Evolutionary conservation across 2,329 filamentous ascomycete species (phyloP).

Genomic region (Lachnellula subtilissima): DNA sequence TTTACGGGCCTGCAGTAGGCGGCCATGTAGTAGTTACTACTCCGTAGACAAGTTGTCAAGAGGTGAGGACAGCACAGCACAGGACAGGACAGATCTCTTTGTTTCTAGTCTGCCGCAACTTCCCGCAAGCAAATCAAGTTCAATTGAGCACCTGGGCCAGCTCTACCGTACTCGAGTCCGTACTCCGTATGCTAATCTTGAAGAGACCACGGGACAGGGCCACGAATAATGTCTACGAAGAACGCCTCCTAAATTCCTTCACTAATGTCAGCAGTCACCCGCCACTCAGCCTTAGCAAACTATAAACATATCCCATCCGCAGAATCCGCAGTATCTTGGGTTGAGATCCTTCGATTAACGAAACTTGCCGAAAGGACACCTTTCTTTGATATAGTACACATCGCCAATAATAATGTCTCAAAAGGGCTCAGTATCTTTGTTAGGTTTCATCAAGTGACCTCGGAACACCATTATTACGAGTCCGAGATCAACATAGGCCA

Average conservation of each 20-base stretch:
- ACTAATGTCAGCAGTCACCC: background rate
- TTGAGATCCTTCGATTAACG: no score
- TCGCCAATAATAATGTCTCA: background rate
- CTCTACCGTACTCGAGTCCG: no score
- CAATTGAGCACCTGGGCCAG: no score
- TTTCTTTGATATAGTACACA: background rate
- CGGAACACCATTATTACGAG: background rate
- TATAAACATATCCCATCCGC: constrained; percentile 1
- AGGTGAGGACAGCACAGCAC: no score
- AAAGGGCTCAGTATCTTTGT: background rate
- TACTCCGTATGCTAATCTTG: no score
- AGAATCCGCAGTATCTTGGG: constrained; percentile 1
- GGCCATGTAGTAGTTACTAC: no score
- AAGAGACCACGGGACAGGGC: background rate
- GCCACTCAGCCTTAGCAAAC: constrained; percentile 6
- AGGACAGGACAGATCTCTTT: no score
- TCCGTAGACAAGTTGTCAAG: no score
- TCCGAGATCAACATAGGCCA: background rate
- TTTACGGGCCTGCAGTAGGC: no score
- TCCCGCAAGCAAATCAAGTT: no score
- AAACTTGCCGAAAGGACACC: background rate
- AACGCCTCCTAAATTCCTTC: background rate
- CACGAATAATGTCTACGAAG: background rate
- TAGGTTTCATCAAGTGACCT: constrained; percentile 14
- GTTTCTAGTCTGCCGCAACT: no score